These are phyloP conservation scores for Fraxinus quadrangulata DNA, from an alignment of 257 asterid species.

Conservation along the genomic window DNA sequence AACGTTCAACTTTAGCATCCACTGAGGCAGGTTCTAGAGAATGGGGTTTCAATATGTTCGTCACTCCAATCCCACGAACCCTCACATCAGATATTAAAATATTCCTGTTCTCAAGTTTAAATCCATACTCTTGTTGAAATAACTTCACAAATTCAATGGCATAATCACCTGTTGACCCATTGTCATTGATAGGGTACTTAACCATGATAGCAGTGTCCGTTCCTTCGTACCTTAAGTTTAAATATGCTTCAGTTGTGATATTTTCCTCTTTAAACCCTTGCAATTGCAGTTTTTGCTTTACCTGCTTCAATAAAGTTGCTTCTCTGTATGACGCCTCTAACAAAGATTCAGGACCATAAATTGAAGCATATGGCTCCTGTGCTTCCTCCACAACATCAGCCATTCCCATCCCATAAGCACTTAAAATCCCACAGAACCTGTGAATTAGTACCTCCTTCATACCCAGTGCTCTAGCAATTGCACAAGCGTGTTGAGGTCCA, in stretches of 20 bases:
- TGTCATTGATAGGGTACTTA: slow-evolving; percentile 45
- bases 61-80: slow-evolving; percentile 90
- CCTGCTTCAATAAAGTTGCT: slow-evolving; percentile 54
- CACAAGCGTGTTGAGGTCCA: slow-evolving; percentile 98
- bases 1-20: slow-evolving; percentile 46
- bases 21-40: slow-evolving; percentile 48
- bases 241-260: slow-evolving; percentile 69
- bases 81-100: slow-evolving; percentile 86
- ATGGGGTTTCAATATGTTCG: slow-evolving; percentile 75
- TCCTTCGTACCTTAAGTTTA: slow-evolving; percentile 93
- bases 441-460: slow-evolving; percentile 93
- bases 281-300: slow-evolving; percentile 58
- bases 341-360: slow-evolving; percentile 71
- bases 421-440: slow-evolving; percentile 88
- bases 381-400: slow-evolving; percentile 96
- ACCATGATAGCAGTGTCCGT: slow-evolving; percentile 96
- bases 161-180: slow-evolving; percentile 74
- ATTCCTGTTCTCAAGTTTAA: slow-evolving; percentile 75
- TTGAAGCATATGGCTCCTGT: slow-evolving; percentile 86
- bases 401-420: slow-evolving; percentile 99
- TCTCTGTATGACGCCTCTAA: slow-evolving; percentile 68
- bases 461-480: slow-evolving; percentile 94
- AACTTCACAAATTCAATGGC: slow-evolving; percentile 73
- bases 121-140: slow-evolving; percentile 91
- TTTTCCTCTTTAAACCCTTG: slow-evolving; percentile 82